phyloP scores from a whole-genome alignment of 768 basidiomycete genomes.

The Melanogaster broomeanus region DNA sequence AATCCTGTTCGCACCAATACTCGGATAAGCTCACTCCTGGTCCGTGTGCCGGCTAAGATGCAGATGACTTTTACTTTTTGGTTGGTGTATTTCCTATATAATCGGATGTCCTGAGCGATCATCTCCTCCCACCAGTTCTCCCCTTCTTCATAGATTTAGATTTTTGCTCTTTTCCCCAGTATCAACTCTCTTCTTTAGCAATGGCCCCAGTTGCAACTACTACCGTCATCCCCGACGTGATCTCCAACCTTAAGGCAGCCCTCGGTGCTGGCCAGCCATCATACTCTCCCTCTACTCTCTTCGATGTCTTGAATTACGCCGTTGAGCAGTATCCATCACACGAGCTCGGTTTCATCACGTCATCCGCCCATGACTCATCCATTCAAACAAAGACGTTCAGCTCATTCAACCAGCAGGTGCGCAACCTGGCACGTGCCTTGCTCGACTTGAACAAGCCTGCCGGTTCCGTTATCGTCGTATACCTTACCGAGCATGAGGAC shows the following conservation, averaged over 20 bases:
- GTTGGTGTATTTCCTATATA: constrained; percentile 6
- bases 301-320: constrained; percentile 21
- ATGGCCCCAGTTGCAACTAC: constrained; percentile 11
- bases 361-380: constrained; percentile 25
- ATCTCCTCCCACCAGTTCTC: not conserved
- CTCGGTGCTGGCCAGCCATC: not conserved
- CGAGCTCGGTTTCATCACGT: constrained; percentile 25
- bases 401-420: constrained; percentile 17
- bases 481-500: constrained; percentile 34
- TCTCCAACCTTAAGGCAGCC: constrained; percentile 9
- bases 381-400: constrained; percentile 19
- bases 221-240: not conserved
- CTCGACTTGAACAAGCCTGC: constrained; percentile 20
- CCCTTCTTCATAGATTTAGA: not conserved
- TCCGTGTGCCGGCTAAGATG: not conserved
- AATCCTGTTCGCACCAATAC: not conserved
- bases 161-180: not conserved
- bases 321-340: constrained; percentile 21
- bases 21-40: not conserved
- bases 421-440: constrained; percentile 18
- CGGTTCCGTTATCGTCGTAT: constrained; percentile 28
- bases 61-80: not conserved
- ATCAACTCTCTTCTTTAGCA: not conserved
- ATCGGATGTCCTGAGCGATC: not conserved
- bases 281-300: constrained; percentile 20